Conservation (phyloP, 1,284 basidiomycete species). For the Apiotrichum gamsii region DNA sequence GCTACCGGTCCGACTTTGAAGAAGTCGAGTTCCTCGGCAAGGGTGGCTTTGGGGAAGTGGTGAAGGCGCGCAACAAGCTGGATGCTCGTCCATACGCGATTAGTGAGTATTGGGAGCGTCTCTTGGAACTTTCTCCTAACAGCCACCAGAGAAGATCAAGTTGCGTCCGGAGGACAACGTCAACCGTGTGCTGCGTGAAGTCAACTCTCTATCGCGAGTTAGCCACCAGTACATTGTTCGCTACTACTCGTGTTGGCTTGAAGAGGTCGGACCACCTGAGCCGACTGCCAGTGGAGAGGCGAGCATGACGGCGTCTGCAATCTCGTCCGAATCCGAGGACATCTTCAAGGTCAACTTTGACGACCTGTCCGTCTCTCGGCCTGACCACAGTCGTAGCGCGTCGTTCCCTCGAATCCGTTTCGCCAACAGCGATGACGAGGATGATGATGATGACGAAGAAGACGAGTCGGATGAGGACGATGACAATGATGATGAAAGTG, state of each 20-base stretch:
- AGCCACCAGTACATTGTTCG: constrained; percentile 87
- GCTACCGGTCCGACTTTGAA: constrained; percentile 47
- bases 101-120: no score
- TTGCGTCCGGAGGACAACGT: constrained; percentile 73
- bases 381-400: constrained; percentile 37
- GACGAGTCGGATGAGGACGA: constrained; percentile 16
- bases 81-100: constrained; percentile 48
- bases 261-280: constrained; percentile 32
- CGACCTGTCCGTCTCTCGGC: constrained; percentile 32
- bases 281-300: background rate
- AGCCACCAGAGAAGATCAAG: constrained; percentile 86
- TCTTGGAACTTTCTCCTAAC: no score
- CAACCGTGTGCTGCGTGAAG: constrained; percentile 82
- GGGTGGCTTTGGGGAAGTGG: constrained; percentile 88
- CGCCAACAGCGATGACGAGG: constrained; percentile 28
- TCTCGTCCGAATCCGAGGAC: constrained; percentile 25
- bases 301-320: constrained; percentile 1
- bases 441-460: constrained; percentile 10
- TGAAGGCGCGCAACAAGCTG: constrained; percentile 80
- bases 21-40: constrained; percentile 57
- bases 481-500: constrained; percentile 13
- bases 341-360: constrained; percentile 43
- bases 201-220: constrained; percentile 77
- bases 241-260: constrained; percentile 53
- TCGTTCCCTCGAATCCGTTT: constrained; percentile 46